Evolutionary conservation across 2,329 filamentous ascomycete genomes (phyloP), one percentile per base, ranked within the genome.

Genomic region (Cadophora malorum): DNA sequence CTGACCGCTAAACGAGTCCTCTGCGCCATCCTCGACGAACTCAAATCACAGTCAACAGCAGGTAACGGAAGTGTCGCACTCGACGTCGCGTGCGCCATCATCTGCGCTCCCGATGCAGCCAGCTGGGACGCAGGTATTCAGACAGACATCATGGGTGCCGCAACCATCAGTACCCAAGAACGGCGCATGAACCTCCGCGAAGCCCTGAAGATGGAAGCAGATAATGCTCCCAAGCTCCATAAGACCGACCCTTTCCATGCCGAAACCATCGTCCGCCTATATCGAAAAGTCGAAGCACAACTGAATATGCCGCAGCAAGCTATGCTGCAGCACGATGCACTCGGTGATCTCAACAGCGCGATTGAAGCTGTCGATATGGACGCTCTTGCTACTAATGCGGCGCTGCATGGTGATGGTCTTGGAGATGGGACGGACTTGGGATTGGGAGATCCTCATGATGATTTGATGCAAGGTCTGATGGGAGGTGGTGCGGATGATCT

Each of bases 1-100:
- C 79, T 91, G 0, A 91, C 91, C 0, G 85, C 90, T 0, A 85
- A 83, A 67, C 82, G 84, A 4, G 80, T 92, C 0, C 79, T 95
- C 0, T 78, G 83, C 1, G 79, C 88, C 6, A 85, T 95, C 25
- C 76, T 93, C 12, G 88, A 93, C 8, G 91, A 94, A 72, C 79
- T 93, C 7, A 87, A 86, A 72, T 79, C 85, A 21, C 87, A 91
- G 70, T 86, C 86, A 0, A 86, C 88, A 35, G 78, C 82, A 0
- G 86, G 86, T 4, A 87, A 86, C 70, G 87, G 85, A 1, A 84
- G 85, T 65, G 80, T 89, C 5, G 88, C 87, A 0, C 86, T 93
- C 65, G 92, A 94, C 73, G 83, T 94, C 10, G 90, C 86, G 2
- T 87, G 86, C 2, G 86, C 90, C 0, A 80, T 94, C 8, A 83